phyloP scores from a whole-genome alignment of 2,329 filamentous ascomycete species.

The Pestalotiopsis sp. region DNA sequence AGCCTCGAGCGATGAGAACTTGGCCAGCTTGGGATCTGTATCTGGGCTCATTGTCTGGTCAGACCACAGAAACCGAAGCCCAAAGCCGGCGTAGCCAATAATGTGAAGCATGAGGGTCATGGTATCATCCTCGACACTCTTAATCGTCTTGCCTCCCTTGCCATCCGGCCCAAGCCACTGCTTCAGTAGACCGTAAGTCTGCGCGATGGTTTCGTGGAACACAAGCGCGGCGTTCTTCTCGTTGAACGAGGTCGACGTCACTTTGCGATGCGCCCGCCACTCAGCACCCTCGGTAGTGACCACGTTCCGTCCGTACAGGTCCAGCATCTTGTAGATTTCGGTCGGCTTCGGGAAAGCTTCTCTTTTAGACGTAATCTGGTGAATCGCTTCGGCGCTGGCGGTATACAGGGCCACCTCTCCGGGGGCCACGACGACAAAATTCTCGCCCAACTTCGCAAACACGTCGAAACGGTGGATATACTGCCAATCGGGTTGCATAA shows the following conservation, averaged over 20 bases:
- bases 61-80: conserved; percentile 63
- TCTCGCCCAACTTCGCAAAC: conserved; percentile 64
- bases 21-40: conserved; percentile 46
- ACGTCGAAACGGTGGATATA: conserved; percentile 59
- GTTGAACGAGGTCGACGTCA: conserved; percentile 73
- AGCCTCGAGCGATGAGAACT: conserved; percentile 48
- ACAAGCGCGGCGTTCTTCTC: conserved; percentile 74
- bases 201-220: conserved; percentile 64
- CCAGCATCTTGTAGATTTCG: conserved; percentile 59
- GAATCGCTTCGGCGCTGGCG: conserved; percentile 66
- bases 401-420: conserved; percentile 55
- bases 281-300: conserved; percentile 68
- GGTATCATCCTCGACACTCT: conserved; percentile 63
- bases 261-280: conserved; percentile 76
- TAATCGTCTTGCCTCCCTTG: conserved; percentile 50
- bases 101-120: conserved; percentile 64
- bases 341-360: conserved; percentile 74
- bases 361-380: conserved; percentile 66
- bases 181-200: conserved; percentile 64
- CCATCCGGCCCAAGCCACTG: conserved; percentile 55
- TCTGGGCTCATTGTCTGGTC: conserved; percentile 55
- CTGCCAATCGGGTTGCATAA: conserved; percentile 60
- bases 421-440: conserved; percentile 67
- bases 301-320: conserved; percentile 73
- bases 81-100: conserved; percentile 72